These are phyloP conservation scores for Fusarium redolens DNA, from an alignment of 2,329 filamentous ascomycete species.

Conservation along the genomic window DNA sequence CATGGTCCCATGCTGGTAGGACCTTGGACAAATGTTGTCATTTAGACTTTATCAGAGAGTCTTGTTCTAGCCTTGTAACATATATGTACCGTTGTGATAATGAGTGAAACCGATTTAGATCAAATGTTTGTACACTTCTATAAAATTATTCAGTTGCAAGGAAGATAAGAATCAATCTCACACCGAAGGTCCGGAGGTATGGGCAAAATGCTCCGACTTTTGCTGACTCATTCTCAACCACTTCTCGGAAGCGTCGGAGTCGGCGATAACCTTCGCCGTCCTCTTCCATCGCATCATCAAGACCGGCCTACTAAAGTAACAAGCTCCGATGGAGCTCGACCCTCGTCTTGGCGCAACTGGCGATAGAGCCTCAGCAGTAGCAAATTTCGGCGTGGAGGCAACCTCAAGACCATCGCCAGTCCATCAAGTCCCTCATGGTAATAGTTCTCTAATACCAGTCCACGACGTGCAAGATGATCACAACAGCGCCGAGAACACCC, in stretches of 20 bases:
- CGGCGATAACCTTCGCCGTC: conserved; percentile 48
- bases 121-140: neutral
- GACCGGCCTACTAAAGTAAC: conserved; percentile 29
- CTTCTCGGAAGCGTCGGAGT: conserved; percentile 42
- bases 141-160: neutral
- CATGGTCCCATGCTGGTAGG: neutral
- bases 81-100: neutral
- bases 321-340: conserved; percentile 49
- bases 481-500: conserved; percentile 28
- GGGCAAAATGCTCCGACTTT: conserved; percentile 24
- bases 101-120: neutral
- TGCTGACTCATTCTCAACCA: conserved; percentile 32
- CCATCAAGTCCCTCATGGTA: conserved; percentile 19
- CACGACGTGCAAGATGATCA: conserved; percentile 25
- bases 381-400: conserved; percentile 13
- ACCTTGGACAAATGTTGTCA: neutral
- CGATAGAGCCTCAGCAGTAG: conserved; percentile 37
- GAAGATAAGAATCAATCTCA: neutral
- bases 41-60: neutral
- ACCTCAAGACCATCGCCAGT: conserved; percentile 34
- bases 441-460: conserved; percentile 20
- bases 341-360: conserved; percentile 46
- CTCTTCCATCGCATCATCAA: conserved; percentile 31
- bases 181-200: conserved; percentile 2
- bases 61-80: neutral